Conservation (phyloP, 176 grass and related monocot genomes). For the Phoenix roebelenii region DNA sequence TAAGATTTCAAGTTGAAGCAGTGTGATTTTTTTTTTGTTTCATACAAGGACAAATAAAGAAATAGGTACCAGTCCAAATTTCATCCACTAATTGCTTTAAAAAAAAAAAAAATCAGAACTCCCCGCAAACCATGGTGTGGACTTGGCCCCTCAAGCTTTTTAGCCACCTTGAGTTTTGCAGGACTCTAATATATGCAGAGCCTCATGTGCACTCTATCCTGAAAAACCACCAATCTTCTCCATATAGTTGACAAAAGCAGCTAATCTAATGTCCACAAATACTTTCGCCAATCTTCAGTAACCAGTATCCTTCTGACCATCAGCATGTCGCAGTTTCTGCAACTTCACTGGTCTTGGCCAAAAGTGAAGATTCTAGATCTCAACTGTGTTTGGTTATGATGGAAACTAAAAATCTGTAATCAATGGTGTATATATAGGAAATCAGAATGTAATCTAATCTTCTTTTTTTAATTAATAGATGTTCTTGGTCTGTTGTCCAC, state of each 20-base stretch:
- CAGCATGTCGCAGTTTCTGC: constrained; percentile 38
- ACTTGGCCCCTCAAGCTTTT: too few relatives aligned
- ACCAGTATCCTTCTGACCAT: constrained; percentile 29
- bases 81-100: too few relatives aligned
- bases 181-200: constrained; percentile 47
- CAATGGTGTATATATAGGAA: constrained; percentile 14
- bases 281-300: constrained; percentile 17
- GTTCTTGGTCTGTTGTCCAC: constrained; percentile 27
- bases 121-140: too few relatives aligned
- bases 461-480: neutral
- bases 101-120: too few relatives aligned
- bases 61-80: too few relatives aligned
- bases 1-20: too few relatives aligned
- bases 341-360: constrained; percentile 42
- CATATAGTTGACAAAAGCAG: constrained; percentile 10
- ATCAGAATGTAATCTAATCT: neutral
- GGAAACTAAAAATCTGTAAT: constrained; percentile 20
- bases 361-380: constrained; percentile 21
- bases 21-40: too few relatives aligned
- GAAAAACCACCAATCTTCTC: constrained; percentile 6
- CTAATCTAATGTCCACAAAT: constrained; percentile 1
- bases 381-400: neutral
- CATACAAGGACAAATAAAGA: too few relatives aligned
- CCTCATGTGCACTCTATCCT: constrained; percentile 23
- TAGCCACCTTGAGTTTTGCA: neutral